phyloP scores from a whole-genome alignment of 2,329 filamentous ascomycete genomes.

The Periconia sp. region DNA sequence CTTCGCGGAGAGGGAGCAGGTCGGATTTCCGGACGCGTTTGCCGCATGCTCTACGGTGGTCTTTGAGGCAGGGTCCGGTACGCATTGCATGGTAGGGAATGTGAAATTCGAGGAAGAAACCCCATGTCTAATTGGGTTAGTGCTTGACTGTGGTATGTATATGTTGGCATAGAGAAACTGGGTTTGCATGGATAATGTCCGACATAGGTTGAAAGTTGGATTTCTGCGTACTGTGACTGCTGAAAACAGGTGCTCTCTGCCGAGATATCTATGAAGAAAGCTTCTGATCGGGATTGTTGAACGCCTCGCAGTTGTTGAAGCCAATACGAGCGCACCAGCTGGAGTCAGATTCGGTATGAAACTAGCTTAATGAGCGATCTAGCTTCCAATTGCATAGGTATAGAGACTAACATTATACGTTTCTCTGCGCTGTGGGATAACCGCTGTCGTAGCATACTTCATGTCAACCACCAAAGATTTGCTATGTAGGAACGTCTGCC shows the following conservation, averaged over 20 bases:
- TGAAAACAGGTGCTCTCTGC: constrained; percentile 11
- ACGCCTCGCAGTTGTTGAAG: constrained; percentile 10
- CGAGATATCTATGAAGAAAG: constrained; percentile 18
- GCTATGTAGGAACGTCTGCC: no score
- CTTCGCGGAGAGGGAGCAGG: constrained; percentile 9
- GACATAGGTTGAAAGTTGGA: neutral
- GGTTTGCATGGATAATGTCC: neutral
- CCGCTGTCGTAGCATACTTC: constrained; percentile 1
- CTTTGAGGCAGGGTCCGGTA: neutral
- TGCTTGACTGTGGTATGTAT: neutral
- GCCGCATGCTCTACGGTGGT: constrained; percentile 7
- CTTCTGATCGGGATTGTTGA: constrained; percentile 8
- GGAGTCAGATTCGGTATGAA: constrained; percentile 18
- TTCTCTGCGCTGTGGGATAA: constrained; percentile 11
- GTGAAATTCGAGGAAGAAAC: constrained; percentile 20
- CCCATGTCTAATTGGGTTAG: constrained; percentile 11
- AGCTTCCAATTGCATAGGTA: neutral
- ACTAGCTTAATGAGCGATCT: constrained; percentile 4
- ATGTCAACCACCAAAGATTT: neutral
- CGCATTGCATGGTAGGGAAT: constrained; percentile 20
- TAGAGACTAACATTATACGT: constrained; percentile 10
- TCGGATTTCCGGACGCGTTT: constrained; percentile 10
- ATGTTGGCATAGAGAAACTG: neutral
- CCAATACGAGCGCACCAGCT: constrained; percentile 11
- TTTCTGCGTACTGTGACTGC: constrained; percentile 4